A percentile compares a stretch with the other conserved stretches of the same genome.
Evolutionary conservation across 164 flowering plant genomes (phyloP).

Genomic region (Nymphaea colorata): DNA sequence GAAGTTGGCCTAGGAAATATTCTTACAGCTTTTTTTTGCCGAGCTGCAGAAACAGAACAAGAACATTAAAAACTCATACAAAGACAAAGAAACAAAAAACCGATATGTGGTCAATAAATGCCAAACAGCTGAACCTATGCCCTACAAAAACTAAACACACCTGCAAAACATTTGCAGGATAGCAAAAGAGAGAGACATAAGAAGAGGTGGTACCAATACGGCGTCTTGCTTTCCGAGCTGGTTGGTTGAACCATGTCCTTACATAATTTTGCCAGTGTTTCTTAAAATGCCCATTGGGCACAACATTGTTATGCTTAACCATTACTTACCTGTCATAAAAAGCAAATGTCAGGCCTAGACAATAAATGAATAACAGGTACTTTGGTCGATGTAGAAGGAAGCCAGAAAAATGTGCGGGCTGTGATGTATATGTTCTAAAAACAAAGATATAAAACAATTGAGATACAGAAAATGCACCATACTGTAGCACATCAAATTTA

Average conservation of each 20-base stretch:
- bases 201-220: constrained; percentile 28
- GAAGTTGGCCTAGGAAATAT: constrained; percentile 54
- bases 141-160: not conserved
- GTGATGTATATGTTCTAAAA: too few relatives aligned
- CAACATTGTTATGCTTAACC: constrained; percentile 79
- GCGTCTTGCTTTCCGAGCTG: constrained; percentile 66
- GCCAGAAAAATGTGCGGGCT: too few relatives aligned
- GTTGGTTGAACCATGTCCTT: constrained; percentile 80
- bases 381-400: too few relatives aligned
- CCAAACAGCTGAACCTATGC: not conserved
- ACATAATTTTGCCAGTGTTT: constrained; percentile 90
- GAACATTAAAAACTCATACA: not conserved
- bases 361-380: too few relatives aligned
- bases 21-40: constrained; percentile 56
- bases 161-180: not conserved
- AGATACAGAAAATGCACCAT: too few relatives aligned
- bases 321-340: constrained; percentile 29
- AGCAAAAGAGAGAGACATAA: not conserved
- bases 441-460: too few relatives aligned
- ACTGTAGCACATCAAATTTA: too few relatives aligned
- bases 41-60: constrained; percentile 21
- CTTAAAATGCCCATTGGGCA: constrained; percentile 69
- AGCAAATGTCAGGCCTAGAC: too few relatives aligned
- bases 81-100: not conserved
- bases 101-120: not conserved